A percentile compares a stretch with the other conserved stretches of the same genome.
These are phyloP conservation scores for Parafenestella ontariensis DNA, from an alignment of 2,329 filamentous ascomycete genomes.

Conservation along the genomic window DNA sequence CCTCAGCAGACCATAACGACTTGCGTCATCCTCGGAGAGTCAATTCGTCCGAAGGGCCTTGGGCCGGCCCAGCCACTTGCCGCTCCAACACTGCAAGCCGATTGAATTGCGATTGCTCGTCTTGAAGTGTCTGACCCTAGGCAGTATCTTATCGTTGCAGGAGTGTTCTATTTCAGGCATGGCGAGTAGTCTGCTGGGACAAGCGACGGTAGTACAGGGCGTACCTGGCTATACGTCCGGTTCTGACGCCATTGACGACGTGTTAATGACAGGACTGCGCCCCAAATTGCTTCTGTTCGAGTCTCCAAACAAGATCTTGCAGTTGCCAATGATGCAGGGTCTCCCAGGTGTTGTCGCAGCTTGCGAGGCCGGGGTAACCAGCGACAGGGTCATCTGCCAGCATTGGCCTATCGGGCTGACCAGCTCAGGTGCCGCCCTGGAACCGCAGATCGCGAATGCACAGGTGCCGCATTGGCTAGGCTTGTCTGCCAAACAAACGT, in stretches of 20 bases:
- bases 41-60: constrained; percentile 13
- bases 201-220: constrained; percentile 18
- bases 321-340: constrained; percentile 41
- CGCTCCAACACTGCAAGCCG: not conserved
- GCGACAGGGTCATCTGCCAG: constrained; percentile 36
- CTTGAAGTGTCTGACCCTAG: not conserved
- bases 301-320: constrained; percentile 36
- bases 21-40: constrained; percentile 20
- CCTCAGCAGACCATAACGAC: constrained; percentile 10
- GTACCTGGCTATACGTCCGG: constrained; percentile 9
- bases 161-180: constrained; percentile 18
- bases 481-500: constrained; percentile 14
- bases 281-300: constrained; percentile 29
- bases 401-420: constrained; percentile 46
- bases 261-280: constrained; percentile 35
- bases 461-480: constrained; percentile 27
- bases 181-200: constrained; percentile 12
- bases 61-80: not conserved
- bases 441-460: constrained; percentile 39
- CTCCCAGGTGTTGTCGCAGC: constrained; percentile 26
- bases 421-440: constrained; percentile 30
- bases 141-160: too few species aligned
- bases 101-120: not conserved
- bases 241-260: constrained; percentile 27
- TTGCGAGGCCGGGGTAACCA: constrained; percentile 31